These are phyloP conservation scores for Bothriochloa decipiens DNA, from an alignment of 176 grass and related monocot genomes.

Conservation along the genomic window DNA sequence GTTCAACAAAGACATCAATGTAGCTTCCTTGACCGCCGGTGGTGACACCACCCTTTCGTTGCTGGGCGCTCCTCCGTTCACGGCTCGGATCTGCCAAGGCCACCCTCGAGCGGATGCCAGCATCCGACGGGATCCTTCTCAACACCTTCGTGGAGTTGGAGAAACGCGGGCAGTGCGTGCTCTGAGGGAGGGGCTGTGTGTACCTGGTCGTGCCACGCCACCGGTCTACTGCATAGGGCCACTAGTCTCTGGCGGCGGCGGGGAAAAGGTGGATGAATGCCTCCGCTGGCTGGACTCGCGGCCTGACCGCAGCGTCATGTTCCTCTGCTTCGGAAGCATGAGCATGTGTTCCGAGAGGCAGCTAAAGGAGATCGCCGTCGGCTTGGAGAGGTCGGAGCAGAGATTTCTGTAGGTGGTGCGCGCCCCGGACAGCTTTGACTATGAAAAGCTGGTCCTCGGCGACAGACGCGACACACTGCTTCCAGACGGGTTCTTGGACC, in stretches of 20 bases:
- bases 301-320: constrained; percentile 36
- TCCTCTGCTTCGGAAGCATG: constrained; percentile 50
- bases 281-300: constrained; percentile 41
- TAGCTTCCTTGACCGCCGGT: too few species aligned
- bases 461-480: constrained; percentile 5
- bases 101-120: not conserved
- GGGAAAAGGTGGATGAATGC: constrained; percentile 3
- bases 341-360: constrained; percentile 20
- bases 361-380: not conserved
- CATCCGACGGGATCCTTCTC: constrained; percentile 39
- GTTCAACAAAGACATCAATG: too few species aligned
- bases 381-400: constrained; percentile 49
- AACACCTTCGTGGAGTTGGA: constrained; percentile 43
- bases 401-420: constrained; percentile 55
- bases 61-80: constrained; percentile 36
- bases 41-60: not conserved
- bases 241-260: not conserved
- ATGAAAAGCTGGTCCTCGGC: not conserved
- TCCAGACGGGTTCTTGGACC: constrained; percentile 41
- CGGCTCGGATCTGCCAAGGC: constrained; percentile 20
- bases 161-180: too few species aligned
- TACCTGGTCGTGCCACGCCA: too few species aligned
- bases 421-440: not conserved
- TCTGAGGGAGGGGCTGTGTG: too few species aligned
- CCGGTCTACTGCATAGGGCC: too few species aligned